Percentiles rank a stretch among this genome's conserved stretches.
These are phyloP conservation scores for Sinapis alba DNA, from an alignment of 441 rosid genomes.

Conservation along the genomic window DNA sequence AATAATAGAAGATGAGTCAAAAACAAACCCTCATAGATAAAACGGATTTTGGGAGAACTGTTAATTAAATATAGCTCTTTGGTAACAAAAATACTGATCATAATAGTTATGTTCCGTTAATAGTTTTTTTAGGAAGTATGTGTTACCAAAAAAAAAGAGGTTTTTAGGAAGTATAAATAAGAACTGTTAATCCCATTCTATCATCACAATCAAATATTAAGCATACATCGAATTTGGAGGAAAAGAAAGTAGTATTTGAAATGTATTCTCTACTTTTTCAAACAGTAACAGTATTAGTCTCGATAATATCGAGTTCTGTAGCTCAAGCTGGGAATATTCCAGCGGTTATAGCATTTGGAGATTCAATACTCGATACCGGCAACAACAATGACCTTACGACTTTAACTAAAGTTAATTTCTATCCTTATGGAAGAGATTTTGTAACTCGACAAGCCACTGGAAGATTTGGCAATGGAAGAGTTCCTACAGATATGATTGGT, in stretches of 20 bases:
- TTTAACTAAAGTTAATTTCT: conserved; percentile 30
- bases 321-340: conserved; percentile 19
- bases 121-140: neutral
- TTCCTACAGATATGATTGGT: conserved; percentile 38
- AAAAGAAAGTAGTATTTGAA: neutral
- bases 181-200: neutral
- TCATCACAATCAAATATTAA: neutral
- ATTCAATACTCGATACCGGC: conserved; percentile 40
- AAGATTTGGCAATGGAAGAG: conserved; percentile 38
- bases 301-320: neutral
- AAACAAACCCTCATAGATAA: conserved; percentile 4
- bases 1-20: neutral
- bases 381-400: conserved; percentile 27
- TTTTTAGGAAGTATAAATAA: conserved; percentile 1
- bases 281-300: neutral
- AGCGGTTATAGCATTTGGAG: conserved; percentile 39
- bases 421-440: conserved; percentile 34
- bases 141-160: no score
- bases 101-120: conserved; percentile 7
- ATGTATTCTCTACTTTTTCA: conserved; percentile 8
- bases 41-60: conserved; percentile 2
- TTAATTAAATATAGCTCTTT: conserved; percentile 12
- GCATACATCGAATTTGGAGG: neutral
- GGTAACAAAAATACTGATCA: conserved; percentile 13
- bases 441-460: conserved; percentile 27